Base-by-base conservation (phyloP, 2,329 filamentous ascomycete genomes). In the Stagonosporopsis rhizophila region DNA sequence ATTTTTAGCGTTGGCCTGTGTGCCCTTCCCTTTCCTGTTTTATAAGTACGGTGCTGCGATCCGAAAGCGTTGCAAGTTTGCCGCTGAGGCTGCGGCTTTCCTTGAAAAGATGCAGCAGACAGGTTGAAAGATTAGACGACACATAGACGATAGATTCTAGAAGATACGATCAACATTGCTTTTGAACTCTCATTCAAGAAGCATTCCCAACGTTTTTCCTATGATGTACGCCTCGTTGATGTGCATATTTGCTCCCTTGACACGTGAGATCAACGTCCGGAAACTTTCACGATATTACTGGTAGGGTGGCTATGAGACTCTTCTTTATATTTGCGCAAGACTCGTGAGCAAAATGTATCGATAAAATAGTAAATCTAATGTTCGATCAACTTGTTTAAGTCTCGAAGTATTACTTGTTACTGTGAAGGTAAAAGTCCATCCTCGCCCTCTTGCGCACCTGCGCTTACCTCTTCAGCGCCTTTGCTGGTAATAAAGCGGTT, bases 31-130 rank as follows among this genome's bases (percentile, higher is more conserved):
- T 0, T 88, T 89, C 71, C 70, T 92, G 12, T 90, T 92, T 72
- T 89, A 89, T 76, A 85, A 82, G 62, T 90, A 90, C 70, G 89
- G 89, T 27, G 77, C 72, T 6, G 19, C 58, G 35, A 88, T 92
- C 62, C 81, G 89, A 12, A 76, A 80, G 70, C 83, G 79, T 63
- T 90, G 88, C 80, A 86, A 87, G 76, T 91, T 82, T 66, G 85
- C 88, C 5, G 81, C 84, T 11, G 83, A 90, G 72, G 85, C 88
- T 4, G 86, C 86, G 23, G 79, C 78, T 7, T 82, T 88, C 50
- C 78, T 88, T 70, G 71, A 70, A 35, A 75, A 75, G 45, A 65
- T 82, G 58, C 76, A 49, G 45, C 28, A 53, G n/a, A 53, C 44
- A 12, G 39, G 19, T 12, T 54, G 22, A 54, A 47, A 27, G 9